A percentile compares a stretch with the other conserved stretches of the same genome.
These are phyloP conservation scores for Alternaria conjuncta DNA, from an alignment of 2,329 filamentous ascomycete species.

Conservation along the genomic window DNA sequence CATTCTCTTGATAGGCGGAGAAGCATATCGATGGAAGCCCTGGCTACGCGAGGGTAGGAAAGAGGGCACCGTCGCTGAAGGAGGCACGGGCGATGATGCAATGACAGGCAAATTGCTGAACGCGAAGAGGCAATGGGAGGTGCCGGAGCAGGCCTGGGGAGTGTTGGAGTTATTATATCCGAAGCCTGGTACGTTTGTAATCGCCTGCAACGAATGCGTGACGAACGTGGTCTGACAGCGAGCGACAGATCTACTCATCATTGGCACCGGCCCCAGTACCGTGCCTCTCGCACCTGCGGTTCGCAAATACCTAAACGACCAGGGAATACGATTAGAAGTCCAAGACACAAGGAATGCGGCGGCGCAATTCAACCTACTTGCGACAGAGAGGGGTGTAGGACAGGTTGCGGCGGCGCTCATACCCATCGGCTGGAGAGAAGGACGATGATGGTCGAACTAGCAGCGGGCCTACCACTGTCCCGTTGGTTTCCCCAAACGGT, in stretches of 20 bases:
- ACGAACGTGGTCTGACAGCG: slow-evolving; percentile 15
- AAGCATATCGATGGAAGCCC: slow-evolving; percentile 88
- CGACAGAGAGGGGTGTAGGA: slow-evolving; percentile 87
- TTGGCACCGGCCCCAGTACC: slow-evolving; percentile 82
- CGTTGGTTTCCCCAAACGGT: neutral
- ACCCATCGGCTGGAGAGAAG: slow-evolving; percentile 80
- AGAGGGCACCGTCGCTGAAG: slow-evolving; percentile 30
- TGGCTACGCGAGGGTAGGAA: slow-evolving; percentile 63
- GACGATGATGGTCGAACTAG: slow-evolving; percentile 10
- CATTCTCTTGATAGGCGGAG: slow-evolving; percentile 80
- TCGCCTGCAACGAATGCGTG: neutral
- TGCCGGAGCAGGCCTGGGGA: slow-evolving; percentile 73
- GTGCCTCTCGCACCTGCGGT: slow-evolving; percentile 78
- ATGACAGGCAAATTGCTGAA: slow-evolving; percentile 66
- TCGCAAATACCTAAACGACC: slow-evolving; percentile 70
- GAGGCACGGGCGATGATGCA: slow-evolving; percentile 41
- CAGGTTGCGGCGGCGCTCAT: slow-evolving; percentile 88
- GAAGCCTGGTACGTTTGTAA: slow-evolving; percentile 72
- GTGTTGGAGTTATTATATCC: slow-evolving; percentile 82
- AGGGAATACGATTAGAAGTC: slow-evolving; percentile 87
- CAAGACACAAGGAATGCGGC: slow-evolving; percentile 93
- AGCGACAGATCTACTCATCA: slow-evolving; percentile 76
- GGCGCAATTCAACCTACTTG: slow-evolving; percentile 91
- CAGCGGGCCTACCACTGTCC: neutral
- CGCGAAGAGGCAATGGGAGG: slow-evolving; percentile 80